These are phyloP conservation scores for Staphylotrichum longicolle DNA, from an alignment of 495 filamentous ascomycete species.

Conservation along the genomic window DNA sequence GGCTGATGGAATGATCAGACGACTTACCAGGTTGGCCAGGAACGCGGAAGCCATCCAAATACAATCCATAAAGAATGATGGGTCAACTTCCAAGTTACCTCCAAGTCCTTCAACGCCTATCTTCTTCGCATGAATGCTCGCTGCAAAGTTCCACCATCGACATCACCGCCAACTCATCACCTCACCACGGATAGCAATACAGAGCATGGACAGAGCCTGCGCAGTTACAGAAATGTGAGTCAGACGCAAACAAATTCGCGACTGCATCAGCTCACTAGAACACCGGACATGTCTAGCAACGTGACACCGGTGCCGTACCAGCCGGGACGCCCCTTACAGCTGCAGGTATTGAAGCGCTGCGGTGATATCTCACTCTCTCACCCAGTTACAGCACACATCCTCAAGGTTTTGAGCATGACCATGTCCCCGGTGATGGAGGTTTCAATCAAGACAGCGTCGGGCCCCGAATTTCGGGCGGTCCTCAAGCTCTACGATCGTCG, in stretches of 20 bases:
- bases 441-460: background rate
- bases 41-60: too few species aligned
- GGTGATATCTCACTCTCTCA: background rate
- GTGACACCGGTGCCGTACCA: background rate
- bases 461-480: conserved; percentile 5
- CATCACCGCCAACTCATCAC: too few species aligned
- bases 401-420: background rate
- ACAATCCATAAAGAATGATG: too few species aligned
- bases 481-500: conserved; percentile 10
- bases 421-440: conserved; percentile 5
- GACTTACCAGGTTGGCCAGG: too few species aligned
- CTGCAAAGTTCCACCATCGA: too few species aligned
- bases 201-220: background rate
- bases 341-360: background rate
- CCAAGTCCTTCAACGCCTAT: too few species aligned
- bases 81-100: too few species aligned
- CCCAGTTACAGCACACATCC: background rate
- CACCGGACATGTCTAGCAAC: conserved; percentile 1
- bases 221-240: background rate
- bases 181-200: background rate
- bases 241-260: background rate
- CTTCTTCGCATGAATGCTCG: too few species aligned
- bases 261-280: conserved; percentile 1
- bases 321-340: conserved; percentile 6
- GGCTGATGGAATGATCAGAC: too few species aligned